Base-by-base conservation (phyloP, 306 rosid genomes). In the Corylus americana region DNA sequence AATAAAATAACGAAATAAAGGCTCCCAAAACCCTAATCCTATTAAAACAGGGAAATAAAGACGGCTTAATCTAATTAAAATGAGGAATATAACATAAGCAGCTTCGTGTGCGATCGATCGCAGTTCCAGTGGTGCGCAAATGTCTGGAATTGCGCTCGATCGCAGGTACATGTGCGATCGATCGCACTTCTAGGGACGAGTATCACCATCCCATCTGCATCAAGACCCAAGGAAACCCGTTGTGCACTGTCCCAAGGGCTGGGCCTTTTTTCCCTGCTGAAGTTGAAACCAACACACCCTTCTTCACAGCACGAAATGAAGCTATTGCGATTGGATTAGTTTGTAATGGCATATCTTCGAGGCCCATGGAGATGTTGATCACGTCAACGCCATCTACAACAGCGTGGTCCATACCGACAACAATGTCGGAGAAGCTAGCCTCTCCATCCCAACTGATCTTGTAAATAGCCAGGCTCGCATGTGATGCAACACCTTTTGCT, bases 401-500 rank as follows among this genome's bases (percentile, higher is more conserved):
- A 5, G 85, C 83, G 71, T 71, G 73, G 55, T 85, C 88, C 50
- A 85, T 77, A 44, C 85, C 87, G 0, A 87, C 85, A 17, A 83
- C 78, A 71, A 83, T 85, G 73, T 86, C 89, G 2, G 89, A 83
- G 55, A 85, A 85, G 49, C 7, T 72, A 0, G 0, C 83, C 70
- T 0, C 83, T 3, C 74, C 89, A 0, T 74, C 81, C 89, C 89
- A 86, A 4, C 74, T 12, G 1, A 78, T 82, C 53, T 86, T 83
- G 47, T 83, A 83, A 81, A 78, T 81, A 7, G 85, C 80, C 11
- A 86, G 37, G 66, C 78, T 77, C 1, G 89, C 87, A 11, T 53
- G 10, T 1, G 89, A 87, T 3, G 89, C 87, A 20, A 86, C 76
- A 0, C 89, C 89, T 81, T 71, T 86, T 1, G 89, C 85, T 18